phyloP scores from a whole-genome alignment of 176 grass and related monocot genomes.

The Oryza officinalis region DNA sequence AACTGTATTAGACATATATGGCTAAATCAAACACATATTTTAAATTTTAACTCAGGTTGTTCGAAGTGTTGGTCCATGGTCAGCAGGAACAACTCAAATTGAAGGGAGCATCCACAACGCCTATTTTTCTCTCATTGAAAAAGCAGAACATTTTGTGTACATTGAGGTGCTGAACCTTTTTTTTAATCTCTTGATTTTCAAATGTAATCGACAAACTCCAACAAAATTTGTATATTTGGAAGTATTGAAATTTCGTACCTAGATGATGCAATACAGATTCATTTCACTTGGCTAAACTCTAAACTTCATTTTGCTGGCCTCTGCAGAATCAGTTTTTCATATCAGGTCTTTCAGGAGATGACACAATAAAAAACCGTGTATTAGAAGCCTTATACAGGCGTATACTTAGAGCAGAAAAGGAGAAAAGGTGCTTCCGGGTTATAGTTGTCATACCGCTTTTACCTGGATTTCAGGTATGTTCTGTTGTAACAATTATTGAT shows the following conservation, averaged over 20 bases:
- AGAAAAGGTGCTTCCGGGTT: constrained; percentile 67
- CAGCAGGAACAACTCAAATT: constrained; percentile 75
- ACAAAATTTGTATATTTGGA: background rate
- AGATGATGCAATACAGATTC: constrained; percentile 10
- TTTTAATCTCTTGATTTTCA: background rate
- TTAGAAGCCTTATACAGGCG: constrained; percentile 82
- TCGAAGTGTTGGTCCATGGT: constrained; percentile 80
- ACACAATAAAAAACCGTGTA: constrained; percentile 79
- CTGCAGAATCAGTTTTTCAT: constrained; percentile 95
- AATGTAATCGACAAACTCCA: background rate
- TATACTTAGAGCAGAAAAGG: constrained; percentile 72
- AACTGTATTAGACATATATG: constrained; percentile 18
- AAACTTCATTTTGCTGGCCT: constrained; percentile 9
- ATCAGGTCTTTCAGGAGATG: constrained; percentile 79
- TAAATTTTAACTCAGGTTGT: constrained; percentile 48
- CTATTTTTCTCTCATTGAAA: constrained; percentile 78
- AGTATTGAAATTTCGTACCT: constrained; percentile 4
- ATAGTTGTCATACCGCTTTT: constrained; percentile 83
- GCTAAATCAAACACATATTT: constrained; percentile 4
- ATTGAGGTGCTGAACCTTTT: constrained; percentile 54
- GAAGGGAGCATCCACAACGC: constrained; percentile 92
- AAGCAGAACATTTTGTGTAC: constrained; percentile 75
- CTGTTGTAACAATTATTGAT: background rate
- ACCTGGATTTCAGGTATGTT: constrained; percentile 79
- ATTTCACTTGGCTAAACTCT: constrained; percentile 1